Percentiles rank a stretch among this genome's conserved stretches.
Evolutionary conservation across 2,329 filamentous ascomycete genomes (phyloP).

Genomic region (Daldinia eschscholtzii): DNA sequence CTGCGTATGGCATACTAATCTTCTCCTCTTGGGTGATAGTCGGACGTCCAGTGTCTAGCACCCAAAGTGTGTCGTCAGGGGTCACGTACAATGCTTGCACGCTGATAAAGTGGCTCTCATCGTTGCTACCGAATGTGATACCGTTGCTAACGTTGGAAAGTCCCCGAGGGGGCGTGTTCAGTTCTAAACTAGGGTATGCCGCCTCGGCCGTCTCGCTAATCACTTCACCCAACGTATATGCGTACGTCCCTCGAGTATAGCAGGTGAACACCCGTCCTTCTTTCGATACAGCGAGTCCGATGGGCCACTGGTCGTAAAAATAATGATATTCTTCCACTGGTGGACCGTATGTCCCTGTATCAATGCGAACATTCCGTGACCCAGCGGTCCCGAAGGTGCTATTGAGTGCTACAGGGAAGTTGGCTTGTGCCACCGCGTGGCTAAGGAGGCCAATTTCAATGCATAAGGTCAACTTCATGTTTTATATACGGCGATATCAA

Average conservation of each 20-base stretch:
- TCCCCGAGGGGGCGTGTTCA: constrained; percentile 52
- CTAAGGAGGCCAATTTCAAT: not conserved
- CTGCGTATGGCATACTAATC: constrained; percentile 58
- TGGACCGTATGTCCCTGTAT: constrained; percentile 62
- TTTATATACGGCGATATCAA: not conserved
- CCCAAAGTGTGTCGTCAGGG: constrained; percentile 60
- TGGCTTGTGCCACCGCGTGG: not conserved
- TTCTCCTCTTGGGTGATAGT: constrained; percentile 56
- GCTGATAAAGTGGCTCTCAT: constrained; percentile 56
- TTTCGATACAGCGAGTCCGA: constrained; percentile 59
- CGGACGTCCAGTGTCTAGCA: constrained; percentile 59
- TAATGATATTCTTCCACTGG: constrained; percentile 63
- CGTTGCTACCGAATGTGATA: constrained; percentile 58
- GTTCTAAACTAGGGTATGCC: constrained; percentile 58
- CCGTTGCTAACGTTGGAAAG: constrained; percentile 36
- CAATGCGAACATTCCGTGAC: constrained; percentile 53
- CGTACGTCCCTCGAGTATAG: constrained; percentile 60
- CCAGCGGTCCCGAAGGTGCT: not conserved
- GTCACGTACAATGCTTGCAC: constrained; percentile 62
- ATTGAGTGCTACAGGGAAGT: not conserved
- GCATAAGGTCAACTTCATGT: not conserved
- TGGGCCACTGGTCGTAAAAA: constrained; percentile 62
- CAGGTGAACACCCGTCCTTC: constrained; percentile 59
- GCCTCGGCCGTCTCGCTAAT: constrained; percentile 61
- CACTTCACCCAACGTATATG: constrained; percentile 62